Percentiles rank a stretch among this genome's conserved stretches.
Evolutionary conservation across 768 basidiomycete genomes (phyloP).

Genomic region (Lactifluus pinguis): DNA sequence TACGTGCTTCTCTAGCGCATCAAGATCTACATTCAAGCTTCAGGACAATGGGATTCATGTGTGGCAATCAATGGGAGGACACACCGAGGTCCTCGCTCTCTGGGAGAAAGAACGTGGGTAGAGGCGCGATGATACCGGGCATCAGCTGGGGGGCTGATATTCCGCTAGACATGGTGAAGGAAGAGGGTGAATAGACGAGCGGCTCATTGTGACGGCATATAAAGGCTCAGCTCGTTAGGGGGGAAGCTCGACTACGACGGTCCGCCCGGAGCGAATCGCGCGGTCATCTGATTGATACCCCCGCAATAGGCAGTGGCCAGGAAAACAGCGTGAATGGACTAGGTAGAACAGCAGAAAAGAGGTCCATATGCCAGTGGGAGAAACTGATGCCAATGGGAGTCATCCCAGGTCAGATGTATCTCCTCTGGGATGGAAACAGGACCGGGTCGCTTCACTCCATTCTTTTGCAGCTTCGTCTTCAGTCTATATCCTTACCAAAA

Average conservation of each 20-base stretch:
- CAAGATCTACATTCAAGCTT: constrained; percentile 40
- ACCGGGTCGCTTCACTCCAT: no score
- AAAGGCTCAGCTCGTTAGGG: not conserved
- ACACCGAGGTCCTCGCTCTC: constrained; percentile 76
- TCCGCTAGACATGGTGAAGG: constrained; percentile 33
- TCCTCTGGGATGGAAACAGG: no score
- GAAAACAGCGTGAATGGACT: no score
- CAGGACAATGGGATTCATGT: not conserved
- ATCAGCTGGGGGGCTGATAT: constrained; percentile 36
- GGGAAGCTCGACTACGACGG: not conserved
- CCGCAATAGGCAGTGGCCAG: no score
- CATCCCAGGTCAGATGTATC: no score
- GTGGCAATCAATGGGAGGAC: constrained; percentile 20
- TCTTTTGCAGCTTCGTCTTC: no score
- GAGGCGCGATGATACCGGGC: constrained; percentile 76
- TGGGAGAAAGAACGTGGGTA: constrained; percentile 76
- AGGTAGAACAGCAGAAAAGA: no score
- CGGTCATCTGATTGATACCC: no score
- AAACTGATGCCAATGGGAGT: no score
- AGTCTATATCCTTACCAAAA: no score
- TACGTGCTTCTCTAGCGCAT: constrained; percentile 60
- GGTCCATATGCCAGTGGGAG: no score
- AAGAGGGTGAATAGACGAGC: constrained; percentile 3
- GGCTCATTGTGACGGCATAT: not conserved
- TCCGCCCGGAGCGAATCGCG: not conserved